phyloP scores from a whole-genome alignment of 1,139 yeast genomes.

The Yamadazyma songkhlaensis region DNA sequence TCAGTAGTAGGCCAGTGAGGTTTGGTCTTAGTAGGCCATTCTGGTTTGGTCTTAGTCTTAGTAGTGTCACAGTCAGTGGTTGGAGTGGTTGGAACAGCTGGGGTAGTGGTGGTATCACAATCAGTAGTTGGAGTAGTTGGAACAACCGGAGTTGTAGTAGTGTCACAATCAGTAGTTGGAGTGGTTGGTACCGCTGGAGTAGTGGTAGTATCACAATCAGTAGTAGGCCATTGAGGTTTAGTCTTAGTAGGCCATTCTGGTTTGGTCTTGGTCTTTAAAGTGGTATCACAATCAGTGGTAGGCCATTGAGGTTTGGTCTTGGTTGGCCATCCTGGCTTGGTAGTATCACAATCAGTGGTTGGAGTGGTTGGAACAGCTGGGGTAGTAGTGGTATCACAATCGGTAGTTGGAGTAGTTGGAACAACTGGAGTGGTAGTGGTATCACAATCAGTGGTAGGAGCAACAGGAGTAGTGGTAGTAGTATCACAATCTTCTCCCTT shows the following conservation, averaged over 20 bases:
- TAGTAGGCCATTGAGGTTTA: neutral
- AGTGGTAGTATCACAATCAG: slow-evolving; percentile 18
- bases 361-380: slow-evolving; percentile 5
- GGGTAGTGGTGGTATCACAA: slow-evolving; percentile 4
- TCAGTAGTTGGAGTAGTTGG: slow-evolving; percentile 5
- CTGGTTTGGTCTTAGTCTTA: neutral
- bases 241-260: neutral
- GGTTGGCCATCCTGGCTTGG: neutral
- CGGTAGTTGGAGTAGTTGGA: slow-evolving; percentile 4
- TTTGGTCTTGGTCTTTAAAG: neutral
- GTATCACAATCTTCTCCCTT: slow-evolving; percentile 15
- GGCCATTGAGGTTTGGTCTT: slow-evolving; percentile 1
- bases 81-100: slow-evolving; percentile 4
- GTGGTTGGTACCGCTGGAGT: slow-evolving; percentile 1
- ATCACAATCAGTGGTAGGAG: slow-evolving; percentile 13
- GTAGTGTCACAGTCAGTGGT: slow-evolving; percentile 2
- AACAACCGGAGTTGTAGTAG: slow-evolving; percentile 13
- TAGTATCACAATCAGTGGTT: slow-evolving; percentile 2
- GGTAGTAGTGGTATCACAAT: slow-evolving; percentile 4
- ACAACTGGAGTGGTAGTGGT: slow-evolving; percentile 15
- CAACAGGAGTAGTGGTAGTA: slow-evolving; percentile 10
- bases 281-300: slow-evolving; percentile 1
- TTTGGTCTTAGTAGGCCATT: neutral
- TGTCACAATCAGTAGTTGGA: slow-evolving; percentile 15
- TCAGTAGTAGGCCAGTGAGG: neutral